phyloP scores from a whole-genome alignment of 1,284 basidiomycete species.

The Porogramme epimiltina region DNA sequence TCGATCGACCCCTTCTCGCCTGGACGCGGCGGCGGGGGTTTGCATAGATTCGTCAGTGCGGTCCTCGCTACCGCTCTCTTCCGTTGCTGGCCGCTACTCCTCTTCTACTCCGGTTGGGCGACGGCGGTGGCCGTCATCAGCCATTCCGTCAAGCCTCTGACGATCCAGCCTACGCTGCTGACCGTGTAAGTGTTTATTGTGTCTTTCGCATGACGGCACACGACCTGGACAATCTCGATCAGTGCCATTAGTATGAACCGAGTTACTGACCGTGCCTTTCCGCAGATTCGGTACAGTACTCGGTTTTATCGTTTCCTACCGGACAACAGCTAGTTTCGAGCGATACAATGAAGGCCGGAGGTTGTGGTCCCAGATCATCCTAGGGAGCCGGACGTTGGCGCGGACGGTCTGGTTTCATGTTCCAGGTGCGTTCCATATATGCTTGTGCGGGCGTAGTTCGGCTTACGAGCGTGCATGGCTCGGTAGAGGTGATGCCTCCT shows the following conservation, averaged over 20 bases:
- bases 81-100: slow-evolving; percentile 67
- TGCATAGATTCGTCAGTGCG: slow-evolving; percentile 43
- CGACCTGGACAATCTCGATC: slow-evolving; percentile 6
- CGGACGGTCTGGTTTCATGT: slow-evolving; percentile 68
- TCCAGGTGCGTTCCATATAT: slow-evolving; percentile 39
- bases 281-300: slow-evolving; percentile 62
- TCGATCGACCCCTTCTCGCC: slow-evolving; percentile 25
- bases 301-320: slow-evolving; percentile 66
- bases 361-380: slow-evolving; percentile 70
- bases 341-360: slow-evolving; percentile 73
- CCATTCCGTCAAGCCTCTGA: slow-evolving; percentile 43
- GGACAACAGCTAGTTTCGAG: slow-evolving; percentile 78
- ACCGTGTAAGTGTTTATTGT: slow-evolving; percentile 54
- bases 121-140: slow-evolving; percentile 55
- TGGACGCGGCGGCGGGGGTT: slow-evolving; percentile 5
- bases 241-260: background rate
- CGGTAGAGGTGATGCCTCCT: slow-evolving; percentile 26
- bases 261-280: slow-evolving; percentile 3
- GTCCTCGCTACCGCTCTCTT: slow-evolving; percentile 64
- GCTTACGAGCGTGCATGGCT: too few relatives aligned
- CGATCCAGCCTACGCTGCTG: slow-evolving; percentile 53
- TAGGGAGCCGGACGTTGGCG: slow-evolving; percentile 57
- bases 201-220: background rate
- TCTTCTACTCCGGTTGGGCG: slow-evolving; percentile 64
- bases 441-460: too few relatives aligned